Conservation (phyloP, 2,329 filamentous ascomycete genomes). For the Verticillium nonalfalfae region DNA sequence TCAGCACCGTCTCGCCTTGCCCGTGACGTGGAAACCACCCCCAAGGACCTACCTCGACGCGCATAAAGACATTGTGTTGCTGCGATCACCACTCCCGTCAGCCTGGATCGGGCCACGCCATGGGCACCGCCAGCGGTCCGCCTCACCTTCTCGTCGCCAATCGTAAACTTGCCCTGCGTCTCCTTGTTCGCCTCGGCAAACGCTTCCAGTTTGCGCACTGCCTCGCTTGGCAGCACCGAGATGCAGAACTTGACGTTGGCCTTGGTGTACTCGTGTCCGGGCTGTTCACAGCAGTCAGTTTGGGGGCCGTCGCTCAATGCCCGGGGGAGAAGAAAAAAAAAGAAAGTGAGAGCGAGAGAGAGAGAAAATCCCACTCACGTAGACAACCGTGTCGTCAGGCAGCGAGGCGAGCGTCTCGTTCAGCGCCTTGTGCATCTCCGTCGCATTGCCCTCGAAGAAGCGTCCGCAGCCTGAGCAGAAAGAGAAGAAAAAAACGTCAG, state of each 20-base stretch:
- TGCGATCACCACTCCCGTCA: constrained; percentile 23
- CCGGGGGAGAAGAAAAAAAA: too few relatives aligned
- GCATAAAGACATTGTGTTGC: constrained; percentile 97
- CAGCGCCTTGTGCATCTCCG: constrained; percentile 88
- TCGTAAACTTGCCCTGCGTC: constrained; percentile 94
- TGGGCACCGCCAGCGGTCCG: background rate
- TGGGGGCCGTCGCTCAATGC: too few relatives aligned
- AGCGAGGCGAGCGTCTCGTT: constrained; percentile 77
- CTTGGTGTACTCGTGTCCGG: constrained; percentile 98
- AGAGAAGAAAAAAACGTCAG: background rate
- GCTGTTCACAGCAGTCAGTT: constrained; percentile 37
- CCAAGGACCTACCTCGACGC: constrained; percentile 56
- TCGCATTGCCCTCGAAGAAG: constrained; percentile 88
- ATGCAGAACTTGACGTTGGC: constrained; percentile 84
- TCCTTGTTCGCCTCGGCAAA: constrained; percentile 77
- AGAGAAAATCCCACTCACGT: constrained; percentile 46
- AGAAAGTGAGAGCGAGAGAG: too few relatives aligned
- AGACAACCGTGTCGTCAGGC: constrained; percentile 88
- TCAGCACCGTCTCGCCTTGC: constrained; percentile 5
- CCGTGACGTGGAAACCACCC: too few relatives aligned
- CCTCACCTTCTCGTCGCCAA: constrained; percentile 87
- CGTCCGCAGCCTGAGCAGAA: constrained; percentile 67
- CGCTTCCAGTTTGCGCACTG: constrained; percentile 68
- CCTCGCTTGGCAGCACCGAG: constrained; percentile 66
- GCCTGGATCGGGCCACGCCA: background rate